Evolutionary conservation across 1,284 basidiomycete species (phyloP), one percentile per base, ranked within the genome.

Genomic region (Malassezia sympodialis): DNA sequence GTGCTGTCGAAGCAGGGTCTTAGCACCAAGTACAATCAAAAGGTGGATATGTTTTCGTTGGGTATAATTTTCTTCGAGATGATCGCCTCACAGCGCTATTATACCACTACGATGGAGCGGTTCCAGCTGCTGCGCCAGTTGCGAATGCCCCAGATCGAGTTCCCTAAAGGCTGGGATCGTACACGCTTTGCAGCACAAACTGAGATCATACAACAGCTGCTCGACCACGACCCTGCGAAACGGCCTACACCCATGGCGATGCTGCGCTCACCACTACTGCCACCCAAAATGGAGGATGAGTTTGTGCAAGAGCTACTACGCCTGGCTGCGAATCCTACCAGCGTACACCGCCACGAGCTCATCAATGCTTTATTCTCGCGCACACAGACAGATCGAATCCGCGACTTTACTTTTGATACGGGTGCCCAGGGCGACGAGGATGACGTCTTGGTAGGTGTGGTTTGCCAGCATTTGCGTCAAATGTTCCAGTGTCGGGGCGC

Each of bases 61-160:
- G 91, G 72, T 11, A 85, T 96, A 66, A 90, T 96, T 26, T 93
- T 96, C 76, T 96, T 96, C 69, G 91, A 96, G 78, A 94, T 96
- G 90, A 90, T 90, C 72, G 89, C 86, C 44, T 71, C 78, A 67
- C 67, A 69, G 47, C 60, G 66, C 2, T 63, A 66, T 32, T 93
- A 94, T 76, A 79, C 81, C n/a, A 96, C 91, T 0, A 84, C 83
- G 2, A 82, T 88, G 51, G 91, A 96, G 72, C 83, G 91, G 14
- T 86, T 88, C 41, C 81, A 81, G 3, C 87, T 91, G 15, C 80
- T 96, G 6, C 85, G 86, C 59, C 83, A 84, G 46, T 74, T 94
- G 31, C 79, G 90, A 11, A 83, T 82, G 59, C 83, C 83, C 0
- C 77, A 80, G 4, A 82, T 93, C 34, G 78, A 80, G 35, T 89